Base-by-base conservation (phyloP, 768 basidiomycete genomes). In the Suillus subaureus region DNA sequence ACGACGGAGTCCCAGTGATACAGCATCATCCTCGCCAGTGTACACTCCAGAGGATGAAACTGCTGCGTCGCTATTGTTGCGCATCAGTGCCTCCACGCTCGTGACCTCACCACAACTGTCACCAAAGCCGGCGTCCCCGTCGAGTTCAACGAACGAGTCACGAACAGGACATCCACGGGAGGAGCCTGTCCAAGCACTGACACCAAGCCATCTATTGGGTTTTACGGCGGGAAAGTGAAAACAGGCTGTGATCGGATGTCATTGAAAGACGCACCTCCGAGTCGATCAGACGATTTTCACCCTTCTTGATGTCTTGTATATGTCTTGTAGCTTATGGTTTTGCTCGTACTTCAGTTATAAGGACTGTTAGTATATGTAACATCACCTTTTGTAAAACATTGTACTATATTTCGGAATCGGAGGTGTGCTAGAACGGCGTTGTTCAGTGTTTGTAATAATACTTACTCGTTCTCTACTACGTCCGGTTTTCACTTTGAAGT, bases 31-130 rank as follows among this genome's bases (percentile, higher is more conserved):
- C 56, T 71, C 75, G 21, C 70, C 71, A 28, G 33, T 75, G 67
- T 63, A 71, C 64, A 45, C 81, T 6, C 84, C 87, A 0, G 90
- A 91, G 62, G 90, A 92, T 71, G 88, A 91, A 77, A 83, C 81
- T 0, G 90, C 89, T 0, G 90, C 89, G 16, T 86, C 89, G 4
- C 77, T 91, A 66, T 74, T 91, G 16, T 74, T 91, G 45, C 87
- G 89, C 66, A 90, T 91, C 66, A 83, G 85, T 68, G 79, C 82
- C 1, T 83, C 84, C n/a, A 56, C 54, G 39, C 37, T 40, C 16
- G 26, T n/a, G 23, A 68, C 65, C 7, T 72, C 74, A 9, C 31
- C 71, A 13, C 73, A 65, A n/a, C 39, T 62, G 11, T 49, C 63
- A 12, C 39, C 55, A 21, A 62, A 62, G 11, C 49, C 42, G 8